Evolutionary conservation across 78 protist genomes (phyloP).

Genomic region (Chrysochromulina parva): DNA sequence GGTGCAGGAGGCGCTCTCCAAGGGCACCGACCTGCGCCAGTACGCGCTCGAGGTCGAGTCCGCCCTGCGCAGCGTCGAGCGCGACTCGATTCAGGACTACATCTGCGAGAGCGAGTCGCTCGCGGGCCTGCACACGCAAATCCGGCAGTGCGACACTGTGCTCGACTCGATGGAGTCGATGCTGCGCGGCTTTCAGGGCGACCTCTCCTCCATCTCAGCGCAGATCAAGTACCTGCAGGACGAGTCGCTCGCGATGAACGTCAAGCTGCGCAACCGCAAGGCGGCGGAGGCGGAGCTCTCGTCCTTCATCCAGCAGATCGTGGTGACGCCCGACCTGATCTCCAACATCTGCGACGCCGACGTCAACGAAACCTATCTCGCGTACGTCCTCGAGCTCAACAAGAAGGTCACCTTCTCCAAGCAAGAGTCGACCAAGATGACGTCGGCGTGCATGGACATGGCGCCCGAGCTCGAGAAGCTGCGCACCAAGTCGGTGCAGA

Average conservation of each 20-base stretch:
- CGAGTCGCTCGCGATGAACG: constrained; percentile 50
- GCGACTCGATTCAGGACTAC: constrained; percentile 35
- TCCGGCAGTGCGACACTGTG: constrained; percentile 45
- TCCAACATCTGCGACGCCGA: background rate
- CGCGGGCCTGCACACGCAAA: constrained; percentile 48
- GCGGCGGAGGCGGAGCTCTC: background rate
- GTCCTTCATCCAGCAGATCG: background rate
- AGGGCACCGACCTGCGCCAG: constrained; percentile 30
- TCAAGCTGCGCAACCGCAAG: constrained; percentile 48
- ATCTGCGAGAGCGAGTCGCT: constrained; percentile 32
- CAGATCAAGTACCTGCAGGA: constrained; percentile 66
- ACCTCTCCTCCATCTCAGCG: constrained; percentile 45
- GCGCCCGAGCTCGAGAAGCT: constrained; percentile 13
- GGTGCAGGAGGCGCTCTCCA: constrained; percentile 36
- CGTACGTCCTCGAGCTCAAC: background rate
- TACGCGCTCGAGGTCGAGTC: constrained; percentile 8
- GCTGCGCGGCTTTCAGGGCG: constrained; percentile 52
- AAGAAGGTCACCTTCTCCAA: background rate
- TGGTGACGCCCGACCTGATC: constrained; percentile 11
- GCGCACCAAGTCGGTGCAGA: background rate
- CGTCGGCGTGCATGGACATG: constrained; percentile 10
- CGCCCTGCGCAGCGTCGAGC: constrained; percentile 7
- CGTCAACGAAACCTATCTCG: constrained; percentile 24
- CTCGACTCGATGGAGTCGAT: constrained; percentile 51
- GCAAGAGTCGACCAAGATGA: background rate